Evolutionary conservation across 2,329 filamentous ascomycete species (phyloP), one percentile per base, ranked within the genome.

Genomic region (Nemania bipapillata): DNA sequence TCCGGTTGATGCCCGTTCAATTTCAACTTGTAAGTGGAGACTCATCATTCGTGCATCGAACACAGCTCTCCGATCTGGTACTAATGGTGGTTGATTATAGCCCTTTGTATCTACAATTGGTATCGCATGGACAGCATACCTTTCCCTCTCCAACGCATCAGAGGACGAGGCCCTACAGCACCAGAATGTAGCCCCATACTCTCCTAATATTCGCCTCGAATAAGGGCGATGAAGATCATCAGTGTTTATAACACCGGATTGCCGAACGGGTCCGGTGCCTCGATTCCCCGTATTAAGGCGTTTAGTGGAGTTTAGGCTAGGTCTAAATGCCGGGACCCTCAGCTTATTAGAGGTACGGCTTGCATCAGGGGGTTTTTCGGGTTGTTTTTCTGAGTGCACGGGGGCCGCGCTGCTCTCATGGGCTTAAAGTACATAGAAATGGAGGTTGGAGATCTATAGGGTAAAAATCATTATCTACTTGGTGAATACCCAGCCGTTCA

Each of bases 81-180:
- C 68, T 57, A 62, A 72, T 53, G 6, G 30, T 66, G 37, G 40
- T 30, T 53, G 4, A 20, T 37, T 52, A 50, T 76, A 97, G 94
- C 95, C 95, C 0, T 98, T 99, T 78, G 95, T 97, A 8, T 97
- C 95, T 17, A 96, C 93, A 8, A 83, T 99, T 64, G 95, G 95
- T 86, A 98, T 98, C 76, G 94, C 94, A 37, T 98, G 95, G 96
- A 98, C 96, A 11, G 95, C 94, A 22, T 99, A 97, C 80, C 88
- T 99, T 11, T 97, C 94, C 2, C 86, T 99, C 59, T 92, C 91
- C 70, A 98, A 98, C 82, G 91, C 94, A 4, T 86, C 93, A 2
- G 93, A 96, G 68, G 92, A 95, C 61, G 85, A 84, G 15, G 81
- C 80, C 55, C 67, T 72, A 60, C 75, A 65, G 15, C 65, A 72